Conservation (phyloP, 2,329 filamentous ascomycete genomes). For the Claviceps fusiformis region DNA sequence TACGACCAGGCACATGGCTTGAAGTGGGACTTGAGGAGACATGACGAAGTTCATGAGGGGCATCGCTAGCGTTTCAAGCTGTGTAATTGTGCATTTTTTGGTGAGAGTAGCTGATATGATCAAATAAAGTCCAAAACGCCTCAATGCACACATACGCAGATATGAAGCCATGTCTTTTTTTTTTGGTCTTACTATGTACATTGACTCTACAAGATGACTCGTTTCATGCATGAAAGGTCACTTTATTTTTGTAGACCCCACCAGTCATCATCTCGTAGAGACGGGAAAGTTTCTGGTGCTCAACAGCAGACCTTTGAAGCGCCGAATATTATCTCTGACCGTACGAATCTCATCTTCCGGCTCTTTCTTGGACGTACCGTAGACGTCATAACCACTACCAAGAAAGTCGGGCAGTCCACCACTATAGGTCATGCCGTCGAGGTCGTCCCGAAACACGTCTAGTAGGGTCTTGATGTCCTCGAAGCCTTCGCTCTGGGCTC, state of each 20-base stretch:
- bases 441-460: slow-evolving; percentile 48
- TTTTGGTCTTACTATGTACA: neutral
- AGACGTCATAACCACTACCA: slow-evolving; percentile 23
- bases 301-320: slow-evolving; percentile 66
- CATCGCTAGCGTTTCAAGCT: neutral
- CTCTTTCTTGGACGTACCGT: slow-evolving; percentile 33
- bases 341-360: slow-evolving; percentile 59
- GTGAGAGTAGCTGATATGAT: no score
- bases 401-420: slow-evolving; percentile 21
- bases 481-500: slow-evolving; percentile 32
- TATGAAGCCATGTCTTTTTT: neutral
- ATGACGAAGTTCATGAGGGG: neutral
- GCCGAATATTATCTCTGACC: slow-evolving; percentile 60
- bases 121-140: neutral
- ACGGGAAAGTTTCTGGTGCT: slow-evolving; percentile 61
- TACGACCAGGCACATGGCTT: neutral
- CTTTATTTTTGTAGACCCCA: neutral
- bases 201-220: neutral
- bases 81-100: neutral
- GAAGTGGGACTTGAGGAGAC: neutral
- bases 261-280: slow-evolving; percentile 17
- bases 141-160: neutral
- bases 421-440: slow-evolving; percentile 45
- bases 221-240: neutral
- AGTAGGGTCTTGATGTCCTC: slow-evolving; percentile 38